These are phyloP conservation scores for Bryoglossum gracile DNA, from an alignment of 495 filamentous ascomycete species.

Conservation along the genomic window DNA sequence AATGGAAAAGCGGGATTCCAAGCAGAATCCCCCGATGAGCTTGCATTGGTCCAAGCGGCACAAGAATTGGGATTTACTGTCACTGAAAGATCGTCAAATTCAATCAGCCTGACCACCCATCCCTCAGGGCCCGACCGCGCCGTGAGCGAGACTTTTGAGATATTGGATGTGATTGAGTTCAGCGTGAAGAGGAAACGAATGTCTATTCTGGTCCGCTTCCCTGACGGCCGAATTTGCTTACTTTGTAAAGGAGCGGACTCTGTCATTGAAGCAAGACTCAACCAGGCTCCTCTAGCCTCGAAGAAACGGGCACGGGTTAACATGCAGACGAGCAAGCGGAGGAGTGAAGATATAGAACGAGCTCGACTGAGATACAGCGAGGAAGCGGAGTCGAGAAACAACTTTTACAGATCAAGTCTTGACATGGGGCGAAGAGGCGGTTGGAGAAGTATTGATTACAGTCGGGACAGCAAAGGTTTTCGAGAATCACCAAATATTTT, in stretches of 20 bases:
- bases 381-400: not conserved
- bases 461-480: not conserved
- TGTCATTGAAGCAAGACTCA: slow-evolving; percentile 60
- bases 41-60: slow-evolving; percentile 79
- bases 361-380: not conserved
- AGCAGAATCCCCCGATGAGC: slow-evolving; percentile 86
- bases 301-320: slow-evolving; percentile 47
- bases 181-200: slow-evolving; percentile 85
- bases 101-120: slow-evolving; percentile 34
- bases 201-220: slow-evolving; percentile 82
- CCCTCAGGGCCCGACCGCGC: slow-evolving; percentile 6
- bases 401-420: not conserved
- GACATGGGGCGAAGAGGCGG: not conserved
- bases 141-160: slow-evolving; percentile 56
- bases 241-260: slow-evolving; percentile 92
- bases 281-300: slow-evolving; percentile 60
- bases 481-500: too few relatives aligned
- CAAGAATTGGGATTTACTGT: slow-evolving; percentile 81
- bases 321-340: not conserved
- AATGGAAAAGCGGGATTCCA: slow-evolving; percentile 68
- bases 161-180: slow-evolving; percentile 90
- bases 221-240: slow-evolving; percentile 71
- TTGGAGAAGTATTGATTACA: not conserved
- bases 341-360: not conserved
- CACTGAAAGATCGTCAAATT: slow-evolving; percentile 50